phyloP scores from a whole-genome alignment of 805 yeast species.

The Pachysolen tannophilus region DNA sequence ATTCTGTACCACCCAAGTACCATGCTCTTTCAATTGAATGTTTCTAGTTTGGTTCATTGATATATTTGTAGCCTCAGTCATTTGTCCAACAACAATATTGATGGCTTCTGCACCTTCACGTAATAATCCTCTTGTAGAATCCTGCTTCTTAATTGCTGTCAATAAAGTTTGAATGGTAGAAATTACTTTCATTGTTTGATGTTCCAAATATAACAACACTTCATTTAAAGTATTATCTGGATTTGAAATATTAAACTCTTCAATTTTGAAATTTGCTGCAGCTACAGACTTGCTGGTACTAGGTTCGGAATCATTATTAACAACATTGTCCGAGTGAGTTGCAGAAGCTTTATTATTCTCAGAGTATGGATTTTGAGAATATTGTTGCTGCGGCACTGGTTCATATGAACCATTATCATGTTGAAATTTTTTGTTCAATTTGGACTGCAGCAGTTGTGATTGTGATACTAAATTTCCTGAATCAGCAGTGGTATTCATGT shows the following conservation, averaged over 20 bases:
- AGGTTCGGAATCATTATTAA: conserved; percentile 34
- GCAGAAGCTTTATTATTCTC: conserved; percentile 3
- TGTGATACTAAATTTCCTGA: too few species aligned
- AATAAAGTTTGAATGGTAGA: conserved; percentile 80
- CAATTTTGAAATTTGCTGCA: conserved; percentile 57
- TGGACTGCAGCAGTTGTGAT: too few species aligned
- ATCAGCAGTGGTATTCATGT: too few species aligned
- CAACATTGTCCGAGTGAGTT: conserved; percentile 26
- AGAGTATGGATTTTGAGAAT: not conserved
- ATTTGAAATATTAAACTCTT: conserved; percentile 71
- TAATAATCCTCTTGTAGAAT: conserved; percentile 67
- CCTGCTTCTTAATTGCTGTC: conserved; percentile 67
- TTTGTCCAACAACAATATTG: conserved; percentile 67
- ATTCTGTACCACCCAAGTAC: conserved; percentile 83
- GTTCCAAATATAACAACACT: conserved; percentile 78
- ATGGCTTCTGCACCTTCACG: conserved; percentile 71
- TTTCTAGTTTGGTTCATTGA: conserved; percentile 88
- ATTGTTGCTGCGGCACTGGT: too few species aligned
- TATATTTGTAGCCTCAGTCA: conserved; percentile 83
- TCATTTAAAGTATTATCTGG: conserved; percentile 87
- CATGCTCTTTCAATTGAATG: conserved; percentile 79
- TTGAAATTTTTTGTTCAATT: too few species aligned
- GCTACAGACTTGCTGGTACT: conserved; percentile 39
- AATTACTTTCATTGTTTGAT: conserved; percentile 88
- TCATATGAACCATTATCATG: too few species aligned